Conservation (phyloP, 805 yeast species). For the Ogataea naganishii region DNA sequence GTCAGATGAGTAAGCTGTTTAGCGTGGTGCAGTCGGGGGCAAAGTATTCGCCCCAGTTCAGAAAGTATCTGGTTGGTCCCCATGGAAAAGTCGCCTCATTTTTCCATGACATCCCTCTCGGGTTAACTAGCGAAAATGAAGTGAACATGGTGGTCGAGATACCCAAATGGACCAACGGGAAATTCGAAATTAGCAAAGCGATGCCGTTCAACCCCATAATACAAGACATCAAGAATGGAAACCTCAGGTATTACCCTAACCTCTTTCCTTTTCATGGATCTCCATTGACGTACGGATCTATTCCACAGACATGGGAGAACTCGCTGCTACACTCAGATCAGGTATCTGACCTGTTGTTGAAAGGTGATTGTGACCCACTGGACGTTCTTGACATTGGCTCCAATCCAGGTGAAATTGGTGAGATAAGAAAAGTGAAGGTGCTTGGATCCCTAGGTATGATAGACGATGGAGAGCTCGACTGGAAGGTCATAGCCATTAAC, state of each 20-base stretch:
- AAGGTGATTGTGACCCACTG: constrained; percentile 92
- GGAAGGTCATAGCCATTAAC: constrained; percentile 78
- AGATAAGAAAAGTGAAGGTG: constrained; percentile 55
- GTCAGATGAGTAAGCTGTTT: too few species aligned
- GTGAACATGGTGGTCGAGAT: constrained; percentile 69
- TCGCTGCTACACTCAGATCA: constrained; percentile 44
- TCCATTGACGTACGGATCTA: constrained; percentile 81
- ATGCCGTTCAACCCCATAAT: constrained; percentile 63
- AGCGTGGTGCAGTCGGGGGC: constrained; percentile 23
- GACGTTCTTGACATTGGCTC: constrained; percentile 90
- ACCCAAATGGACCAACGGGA: constrained; percentile 78
- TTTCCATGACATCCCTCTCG: constrained; percentile 67
- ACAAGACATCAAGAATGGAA: constrained; percentile 65
- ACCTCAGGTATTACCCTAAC: constrained; percentile 68
- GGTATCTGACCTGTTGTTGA: constrained; percentile 29
- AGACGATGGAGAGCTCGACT: constrained; percentile 94
- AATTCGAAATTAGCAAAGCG: constrained; percentile 63
- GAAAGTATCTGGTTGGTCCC: constrained; percentile 33
- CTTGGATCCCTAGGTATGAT: constrained; percentile 72
- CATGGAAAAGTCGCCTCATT: constrained; percentile 43
- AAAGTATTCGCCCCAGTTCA: constrained; percentile 29
- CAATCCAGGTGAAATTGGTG: constrained; percentile 33
- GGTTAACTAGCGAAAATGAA: constrained; percentile 28
- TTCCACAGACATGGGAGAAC: constrained; percentile 97
- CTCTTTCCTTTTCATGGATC: constrained; percentile 79